phyloP scores from a whole-genome alignment of 495 filamentous ascomycete species.

The Aspergillus ostianus region DNA sequence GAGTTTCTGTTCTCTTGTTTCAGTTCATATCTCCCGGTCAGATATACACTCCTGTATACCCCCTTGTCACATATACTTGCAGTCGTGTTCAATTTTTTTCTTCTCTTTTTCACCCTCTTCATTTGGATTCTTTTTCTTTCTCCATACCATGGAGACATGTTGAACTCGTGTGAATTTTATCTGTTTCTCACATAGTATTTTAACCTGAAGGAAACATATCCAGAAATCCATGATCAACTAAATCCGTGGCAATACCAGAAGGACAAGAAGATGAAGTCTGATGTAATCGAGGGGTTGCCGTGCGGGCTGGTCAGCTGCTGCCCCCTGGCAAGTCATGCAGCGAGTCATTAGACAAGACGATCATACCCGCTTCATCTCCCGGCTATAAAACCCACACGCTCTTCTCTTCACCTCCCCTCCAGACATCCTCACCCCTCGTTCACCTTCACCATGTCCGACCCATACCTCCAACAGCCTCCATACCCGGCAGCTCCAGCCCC shows the following conservation, averaged over 20 bases:
- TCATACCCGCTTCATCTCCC: too few relatives aligned
- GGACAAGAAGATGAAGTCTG: not conserved
- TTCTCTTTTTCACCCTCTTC: not conserved
- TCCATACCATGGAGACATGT: constrained; percentile 1
- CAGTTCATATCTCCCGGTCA: not conserved
- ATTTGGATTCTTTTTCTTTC: not conserved
- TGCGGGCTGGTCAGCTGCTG: constrained; percentile 17
- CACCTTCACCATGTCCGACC: constrained; percentile 17
- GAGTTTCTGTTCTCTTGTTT: not conserved
- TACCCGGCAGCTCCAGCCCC: constrained; percentile 11
- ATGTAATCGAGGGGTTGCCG: constrained; percentile 8
- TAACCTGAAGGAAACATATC: not conserved
- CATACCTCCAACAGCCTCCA: constrained; percentile 3
- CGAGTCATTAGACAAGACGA: constrained; percentile 3
- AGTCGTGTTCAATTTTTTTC: not conserved
- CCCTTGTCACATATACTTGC: not conserved
- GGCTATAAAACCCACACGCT: not conserved
- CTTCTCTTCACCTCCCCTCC: not conserved
- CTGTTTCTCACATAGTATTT: not conserved
- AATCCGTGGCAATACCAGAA: not conserved
- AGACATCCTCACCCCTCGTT: not conserved
- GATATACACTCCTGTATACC: not conserved
- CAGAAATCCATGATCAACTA: not conserved
- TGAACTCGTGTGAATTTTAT: not conserved
- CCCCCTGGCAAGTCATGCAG: constrained; percentile 7